These are phyloP conservation scores for Penicillium sp. DNA, from an alignment of 2,329 filamentous ascomycete genomes.

Conservation along the genomic window DNA sequence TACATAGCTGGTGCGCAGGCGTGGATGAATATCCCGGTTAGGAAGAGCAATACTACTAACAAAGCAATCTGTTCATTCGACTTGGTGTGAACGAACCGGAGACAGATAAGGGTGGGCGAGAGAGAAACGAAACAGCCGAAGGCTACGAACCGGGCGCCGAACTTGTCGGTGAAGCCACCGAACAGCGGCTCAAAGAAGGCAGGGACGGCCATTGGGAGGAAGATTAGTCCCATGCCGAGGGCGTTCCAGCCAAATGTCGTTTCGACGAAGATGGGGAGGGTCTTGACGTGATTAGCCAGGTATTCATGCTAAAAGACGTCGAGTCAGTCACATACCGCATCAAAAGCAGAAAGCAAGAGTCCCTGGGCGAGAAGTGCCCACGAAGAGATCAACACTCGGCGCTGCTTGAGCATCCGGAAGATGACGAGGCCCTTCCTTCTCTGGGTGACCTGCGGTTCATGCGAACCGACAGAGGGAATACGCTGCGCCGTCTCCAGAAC, in stretches of 20 bases:
- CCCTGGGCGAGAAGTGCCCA: slow-evolving; percentile 54
- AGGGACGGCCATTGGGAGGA: slow-evolving; percentile 60
- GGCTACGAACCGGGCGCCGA: slow-evolving; percentile 62
- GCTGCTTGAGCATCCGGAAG: slow-evolving; percentile 31
- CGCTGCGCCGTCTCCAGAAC: not conserved
- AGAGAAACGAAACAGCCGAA: slow-evolving; percentile 55
- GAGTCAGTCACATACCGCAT: slow-evolving; percentile 34
- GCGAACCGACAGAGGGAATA: not conserved
- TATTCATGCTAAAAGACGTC: slow-evolving; percentile 5
- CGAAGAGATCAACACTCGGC: slow-evolving; percentile 57
- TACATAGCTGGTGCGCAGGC: slow-evolving; percentile 64
- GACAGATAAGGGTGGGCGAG: slow-evolving; percentile 61
- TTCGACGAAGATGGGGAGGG: slow-evolving; percentile 55
- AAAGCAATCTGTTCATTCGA: slow-evolving; percentile 61
- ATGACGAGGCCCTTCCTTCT: slow-evolving; percentile 13
- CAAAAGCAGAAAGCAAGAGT: slow-evolving; percentile 53
- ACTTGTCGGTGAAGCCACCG: slow-evolving; percentile 51
- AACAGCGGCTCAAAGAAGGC: slow-evolving; percentile 61
- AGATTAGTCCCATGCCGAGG: slow-evolving; percentile 56
- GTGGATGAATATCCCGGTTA: slow-evolving; percentile 59
- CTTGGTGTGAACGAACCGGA: slow-evolving; percentile 62
- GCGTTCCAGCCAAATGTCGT: slow-evolving; percentile 55
- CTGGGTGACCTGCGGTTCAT: not conserved
- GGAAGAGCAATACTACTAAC: slow-evolving; percentile 59
- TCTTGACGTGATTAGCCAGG: slow-evolving; percentile 16